Conservation (phyloP, 805 yeast species). For the Candida ovalis region DNA sequence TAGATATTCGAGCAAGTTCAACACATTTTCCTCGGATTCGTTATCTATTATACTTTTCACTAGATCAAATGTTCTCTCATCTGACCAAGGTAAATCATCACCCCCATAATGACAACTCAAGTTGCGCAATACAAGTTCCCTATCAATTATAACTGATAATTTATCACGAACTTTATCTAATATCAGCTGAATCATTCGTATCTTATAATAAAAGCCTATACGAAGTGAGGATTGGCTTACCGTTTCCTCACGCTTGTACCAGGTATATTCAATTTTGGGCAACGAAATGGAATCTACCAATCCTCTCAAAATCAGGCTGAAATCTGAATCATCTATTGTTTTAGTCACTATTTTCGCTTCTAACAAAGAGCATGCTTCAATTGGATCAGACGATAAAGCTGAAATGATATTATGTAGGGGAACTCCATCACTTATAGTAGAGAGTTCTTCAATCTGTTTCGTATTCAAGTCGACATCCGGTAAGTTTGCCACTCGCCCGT, state of each 20-base stretch:
- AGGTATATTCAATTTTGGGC: constrained; percentile 8
- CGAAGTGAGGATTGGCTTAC: constrained; percentile 4
- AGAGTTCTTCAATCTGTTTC: not conserved
- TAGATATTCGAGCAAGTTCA: constrained; percentile 2
- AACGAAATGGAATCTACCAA: not conserved
- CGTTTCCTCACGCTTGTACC: constrained; percentile 12
- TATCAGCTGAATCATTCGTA: not conserved
- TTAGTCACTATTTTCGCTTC: not conserved
- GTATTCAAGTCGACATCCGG: not conserved
- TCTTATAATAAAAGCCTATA: constrained; percentile 1
- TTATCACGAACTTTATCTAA: not conserved
- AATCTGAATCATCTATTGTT: not conserved
- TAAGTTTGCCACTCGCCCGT: not conserved
- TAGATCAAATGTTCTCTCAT: not conserved
- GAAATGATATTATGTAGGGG: not conserved
- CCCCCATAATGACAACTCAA: constrained; percentile 3
- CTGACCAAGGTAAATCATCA: constrained; percentile 8
- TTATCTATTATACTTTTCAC: not conserved
- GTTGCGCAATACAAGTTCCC: not conserved
- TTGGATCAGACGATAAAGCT: not conserved
- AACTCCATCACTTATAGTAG: not conserved
- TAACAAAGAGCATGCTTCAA: not conserved
- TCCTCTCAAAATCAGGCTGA: not conserved
- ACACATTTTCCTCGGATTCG: not conserved
- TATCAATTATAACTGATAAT: not conserved